These are phyloP conservation scores for Pestalotiopsis sp. DNA, from an alignment of 2,329 filamentous ascomycete genomes.

Conservation along the genomic window DNA sequence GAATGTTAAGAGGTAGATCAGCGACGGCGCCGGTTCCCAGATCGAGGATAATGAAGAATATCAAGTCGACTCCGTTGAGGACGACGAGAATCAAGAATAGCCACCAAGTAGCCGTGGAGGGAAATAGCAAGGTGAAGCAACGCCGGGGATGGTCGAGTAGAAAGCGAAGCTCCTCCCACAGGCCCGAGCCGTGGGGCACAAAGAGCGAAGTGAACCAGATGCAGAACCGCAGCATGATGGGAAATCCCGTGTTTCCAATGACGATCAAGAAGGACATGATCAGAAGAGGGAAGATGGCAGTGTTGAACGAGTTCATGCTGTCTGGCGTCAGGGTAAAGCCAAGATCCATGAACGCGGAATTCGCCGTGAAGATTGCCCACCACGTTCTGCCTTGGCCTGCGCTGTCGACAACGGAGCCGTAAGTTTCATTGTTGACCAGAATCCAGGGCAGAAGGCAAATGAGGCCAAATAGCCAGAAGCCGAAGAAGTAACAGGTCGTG, in stretches of 20 bases:
- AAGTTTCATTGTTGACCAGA: slow-evolving; percentile 58
- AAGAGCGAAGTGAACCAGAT: slow-evolving; percentile 81
- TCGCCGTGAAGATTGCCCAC: slow-evolving; percentile 92
- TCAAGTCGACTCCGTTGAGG: slow-evolving; percentile 81
- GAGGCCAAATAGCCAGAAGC: slow-evolving; percentile 79
- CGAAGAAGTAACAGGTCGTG: slow-evolving; percentile 78
- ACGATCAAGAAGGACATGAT: slow-evolving; percentile 85
- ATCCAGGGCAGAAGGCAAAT: slow-evolving; percentile 83
- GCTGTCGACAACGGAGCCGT: slow-evolving; percentile 65
- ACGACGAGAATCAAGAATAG: slow-evolving; percentile 82
- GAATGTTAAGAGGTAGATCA: slow-evolving; percentile 69
- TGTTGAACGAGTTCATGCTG: slow-evolving; percentile 89
- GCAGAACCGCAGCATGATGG: slow-evolving; percentile 88
- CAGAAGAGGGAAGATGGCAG: slow-evolving; percentile 74
- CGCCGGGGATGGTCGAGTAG: slow-evolving; percentile 92
- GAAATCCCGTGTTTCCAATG: slow-evolving; percentile 94
- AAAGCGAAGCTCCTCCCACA: slow-evolving; percentile 91
- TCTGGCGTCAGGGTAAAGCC: slow-evolving; percentile 90
- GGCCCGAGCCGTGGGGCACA: slow-evolving; percentile 64
- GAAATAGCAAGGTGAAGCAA: slow-evolving; percentile 94
- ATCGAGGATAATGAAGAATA: slow-evolving; percentile 93
- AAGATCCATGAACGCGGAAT: slow-evolving; percentile 91
- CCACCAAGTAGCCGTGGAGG: slow-evolving; percentile 92
- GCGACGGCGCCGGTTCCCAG: slow-evolving; percentile 73
- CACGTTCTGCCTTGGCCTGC: slow-evolving; percentile 70